Evolutionary conservation across 2,329 filamentous ascomycete genomes (phyloP), one percentile per base, ranked within the genome.

Genomic region (Chaetomiaceae sp.): DNA sequence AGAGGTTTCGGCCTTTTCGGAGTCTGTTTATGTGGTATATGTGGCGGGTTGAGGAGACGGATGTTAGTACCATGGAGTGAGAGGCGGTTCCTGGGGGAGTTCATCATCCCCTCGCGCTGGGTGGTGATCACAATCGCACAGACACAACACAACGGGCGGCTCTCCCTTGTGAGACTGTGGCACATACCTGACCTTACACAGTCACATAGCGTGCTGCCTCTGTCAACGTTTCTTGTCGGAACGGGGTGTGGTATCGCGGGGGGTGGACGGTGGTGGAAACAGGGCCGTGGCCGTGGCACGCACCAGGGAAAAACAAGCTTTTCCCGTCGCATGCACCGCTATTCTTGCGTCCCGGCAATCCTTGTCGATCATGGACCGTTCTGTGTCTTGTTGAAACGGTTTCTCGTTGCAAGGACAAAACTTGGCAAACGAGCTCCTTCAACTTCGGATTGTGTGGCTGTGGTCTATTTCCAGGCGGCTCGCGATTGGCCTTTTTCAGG

Each of bases 21-120:
- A 93, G 86, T 61, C 66, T 96, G 38, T 96, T 96, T 63, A 96
- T 96, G 91, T 96, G 91, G 91, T 95, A 95, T 66, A 95, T 96
- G 87, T 96, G 92, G 91, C 76, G 86, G 53, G 83, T 92, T 10
- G 86, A 86, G 65, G 82, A 89, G 64, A 89, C 89, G 4, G 86
- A 95, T 67, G 70, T 91, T 21, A 82, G 76, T 55, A 77, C 78
- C 3, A 63, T 84, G 66, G 79, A 81, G 57, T 71, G 61, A 62
- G 65, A 10, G 25, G 25, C 10, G 25, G 25, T 27, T 27, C 6
- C 25, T 27, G 25, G n/a, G n/a, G n/a, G n/a, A n/a, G n/a, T n/a
- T n/a, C n/a, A n/a, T n/a, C n/a, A 16, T 40, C 35, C 46, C 30
- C 21, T 48, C 12, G 20, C 13, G 13, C 19, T 30, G 46, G 46